Evolutionary conservation across 2,329 filamentous ascomycete species (phyloP), one percentile per base, ranked within the genome.

Genomic region (Dactylella cylindrospora): DNA sequence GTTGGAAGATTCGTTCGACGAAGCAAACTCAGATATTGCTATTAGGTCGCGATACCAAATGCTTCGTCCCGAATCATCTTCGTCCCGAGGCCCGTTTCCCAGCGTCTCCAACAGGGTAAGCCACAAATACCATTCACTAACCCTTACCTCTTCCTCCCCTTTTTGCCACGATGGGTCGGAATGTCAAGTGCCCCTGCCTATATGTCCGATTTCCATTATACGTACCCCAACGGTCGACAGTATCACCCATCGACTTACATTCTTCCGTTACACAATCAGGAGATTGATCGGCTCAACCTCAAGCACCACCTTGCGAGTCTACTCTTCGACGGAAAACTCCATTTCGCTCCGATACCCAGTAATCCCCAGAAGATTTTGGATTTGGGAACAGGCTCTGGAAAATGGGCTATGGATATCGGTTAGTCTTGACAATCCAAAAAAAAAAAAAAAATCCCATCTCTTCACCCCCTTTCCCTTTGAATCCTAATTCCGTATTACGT

Each of bases 331-430:
- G 55, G 55, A 53, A 61, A 61, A 43, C 55, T 61, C 31, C 55
- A 61, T 41, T 61, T 61, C 33, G 55, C 55, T 49, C 55, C 55
- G 47, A 53, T 61, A 43, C 49, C 55, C 17, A 53, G 36, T 32
- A 61, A 53, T 29, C 55, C 55, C 22, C 70, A 74, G 20, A 74
- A 70, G 66, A 74, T 76, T 32, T 70, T 74, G 10, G 74, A 76
- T 55, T 29, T 76, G 3, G 74, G 74, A 3, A 76, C 74, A 0
- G 74, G 74, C 0, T 76, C 74, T 1, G 74, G 74, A 0, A 72
- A 75, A 10, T 76, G 74, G 74, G 74, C 74, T 2, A 73, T 76
- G n/a, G 73, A 75, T 62, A 67, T 78, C 65, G 76, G 75, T 68
- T 67, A 69, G 66, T 65, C 10, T 36, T 4, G 9, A 13, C 19